phyloP scores from a whole-genome alignment of 1,139 yeast genomes.

The Barnettozyma hawaiiensis region DNA sequence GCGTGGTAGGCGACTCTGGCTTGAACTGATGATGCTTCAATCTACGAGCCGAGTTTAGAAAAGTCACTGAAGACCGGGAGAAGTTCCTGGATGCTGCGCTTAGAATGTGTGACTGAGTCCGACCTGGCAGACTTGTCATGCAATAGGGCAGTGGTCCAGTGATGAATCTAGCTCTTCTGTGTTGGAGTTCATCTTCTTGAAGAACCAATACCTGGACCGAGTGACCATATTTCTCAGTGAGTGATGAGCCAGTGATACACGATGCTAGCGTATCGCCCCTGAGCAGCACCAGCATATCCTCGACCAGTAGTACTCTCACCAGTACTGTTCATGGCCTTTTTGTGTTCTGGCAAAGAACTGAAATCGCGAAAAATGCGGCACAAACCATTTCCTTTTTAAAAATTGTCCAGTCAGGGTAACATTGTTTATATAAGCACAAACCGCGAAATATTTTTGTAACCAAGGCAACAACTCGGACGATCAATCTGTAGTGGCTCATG shows the following conservation, averaged over 20 bases:
- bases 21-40: background rate
- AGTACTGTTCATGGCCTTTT: too few relatives aligned
- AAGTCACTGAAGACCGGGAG: background rate
- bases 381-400: background rate
- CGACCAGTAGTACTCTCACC: too few relatives aligned
- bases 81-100: background rate
- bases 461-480: background rate
- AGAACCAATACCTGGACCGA: constrained; percentile 1
- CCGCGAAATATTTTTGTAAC: too few relatives aligned
- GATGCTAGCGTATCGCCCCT: constrained; percentile 8
- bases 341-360: background rate
- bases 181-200: constrained; percentile 1
- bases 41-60: background rate
- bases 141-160: constrained; percentile 13
- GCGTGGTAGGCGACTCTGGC: background rate
- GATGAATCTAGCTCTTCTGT: background rate
- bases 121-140: constrained; percentile 1
- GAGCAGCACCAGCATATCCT: constrained; percentile 9
- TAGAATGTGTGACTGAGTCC: background rate
- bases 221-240: constrained; percentile 4
- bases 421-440: too few relatives aligned
- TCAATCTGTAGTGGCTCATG: too few relatives aligned
- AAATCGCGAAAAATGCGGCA: background rate
- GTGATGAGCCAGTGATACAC: constrained; percentile 3
- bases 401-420: too few relatives aligned